Conservation (phyloP, 495 filamentous ascomycete genomes). For the Cercophora scortea region DNA sequence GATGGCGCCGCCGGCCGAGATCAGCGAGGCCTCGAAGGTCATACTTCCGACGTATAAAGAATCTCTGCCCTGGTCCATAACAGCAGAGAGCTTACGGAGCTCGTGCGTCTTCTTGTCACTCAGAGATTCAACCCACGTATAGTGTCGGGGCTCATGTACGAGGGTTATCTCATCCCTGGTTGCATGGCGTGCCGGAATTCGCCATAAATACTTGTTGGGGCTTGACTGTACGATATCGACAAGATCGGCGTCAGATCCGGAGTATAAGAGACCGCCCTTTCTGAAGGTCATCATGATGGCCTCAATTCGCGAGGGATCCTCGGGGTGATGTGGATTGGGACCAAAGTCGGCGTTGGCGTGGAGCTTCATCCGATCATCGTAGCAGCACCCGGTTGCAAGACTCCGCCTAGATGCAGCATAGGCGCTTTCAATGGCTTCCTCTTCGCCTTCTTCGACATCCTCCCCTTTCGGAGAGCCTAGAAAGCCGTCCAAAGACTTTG, state of each 20-base stretch:
- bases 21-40: conserved; percentile 68
- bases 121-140: conserved; percentile 63
- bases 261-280: conserved; percentile 62
- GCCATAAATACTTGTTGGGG: conserved; percentile 55
- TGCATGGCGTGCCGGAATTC: conserved; percentile 69
- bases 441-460: conserved; percentile 19
- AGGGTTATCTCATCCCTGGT: conserved; percentile 66
- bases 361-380: conserved; percentile 87
- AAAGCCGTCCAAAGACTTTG: conserved; percentile 10
- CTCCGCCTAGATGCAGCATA: conserved; percentile 13
- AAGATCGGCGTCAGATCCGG: conserved; percentile 39
- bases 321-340: conserved; percentile 72
- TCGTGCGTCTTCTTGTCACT: conserved; percentile 45
- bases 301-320: conserved; percentile 85
- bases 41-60: conserved; percentile 85
- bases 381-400: conserved; percentile 70
- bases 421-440: conserved; percentile 13
- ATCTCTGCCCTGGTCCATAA: conserved; percentile 57
- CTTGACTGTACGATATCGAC: conserved; percentile 34
- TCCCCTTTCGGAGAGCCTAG: conserved; percentile 17
- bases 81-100: conserved; percentile 48
- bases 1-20: conserved; percentile 91
- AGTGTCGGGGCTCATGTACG: conserved; percentile 70
- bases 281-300: conserved; percentile 83
- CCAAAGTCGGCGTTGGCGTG: conserved; percentile 72